Evolutionary conservation across 2,329 filamentous ascomycete species (phyloP).

Genomic region (Calycina marina): DNA sequence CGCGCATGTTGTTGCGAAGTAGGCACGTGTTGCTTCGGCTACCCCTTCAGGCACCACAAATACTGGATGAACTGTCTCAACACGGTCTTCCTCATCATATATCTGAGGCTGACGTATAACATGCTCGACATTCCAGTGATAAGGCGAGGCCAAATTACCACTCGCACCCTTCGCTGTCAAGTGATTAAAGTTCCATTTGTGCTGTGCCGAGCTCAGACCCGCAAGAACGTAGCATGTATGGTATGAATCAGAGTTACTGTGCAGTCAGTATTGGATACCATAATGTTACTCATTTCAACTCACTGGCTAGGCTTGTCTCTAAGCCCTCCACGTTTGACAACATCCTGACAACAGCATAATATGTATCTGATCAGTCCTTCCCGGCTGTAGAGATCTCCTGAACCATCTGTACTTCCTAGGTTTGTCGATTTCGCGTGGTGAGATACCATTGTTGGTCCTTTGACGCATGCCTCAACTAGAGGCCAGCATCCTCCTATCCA

Average conservation of each 20-base stretch:
- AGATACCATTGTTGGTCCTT: slow-evolving; percentile 28
- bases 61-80: slow-evolving; percentile 64
- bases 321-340: slow-evolving; percentile 58
- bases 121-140: slow-evolving; percentile 28
- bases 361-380: slow-evolving; percentile 84
- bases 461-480: slow-evolving; percentile 66
- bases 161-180: slow-evolving; percentile 23
- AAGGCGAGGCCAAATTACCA: slow-evolving; percentile 21
- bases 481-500: slow-evolving; percentile 97
- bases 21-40: slow-evolving; percentile 17
- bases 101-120: slow-evolving; percentile 38
- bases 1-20: slow-evolving; percentile 18
- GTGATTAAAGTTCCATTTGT: slow-evolving; percentile 39
- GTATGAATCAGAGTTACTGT: slow-evolving; percentile 67
- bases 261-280: slow-evolving; percentile 1
- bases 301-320: slow-evolving; percentile 88
- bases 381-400: slow-evolving; percentile 54
- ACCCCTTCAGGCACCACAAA: slow-evolving; percentile 63
- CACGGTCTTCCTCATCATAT: slow-evolving; percentile 56
- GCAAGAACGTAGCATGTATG: slow-evolving; percentile 87
- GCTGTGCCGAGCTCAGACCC: slow-evolving; percentile 70
- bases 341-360: slow-evolving; percentile 71
- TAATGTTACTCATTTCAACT: slow-evolving; percentile 24
- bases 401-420: slow-evolving; percentile 5
- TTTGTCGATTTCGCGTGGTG: slow-evolving; percentile 1